phyloP scores from a whole-genome alignment of 164 flowering plant genomes.

The Litsea cubeba region DNA sequence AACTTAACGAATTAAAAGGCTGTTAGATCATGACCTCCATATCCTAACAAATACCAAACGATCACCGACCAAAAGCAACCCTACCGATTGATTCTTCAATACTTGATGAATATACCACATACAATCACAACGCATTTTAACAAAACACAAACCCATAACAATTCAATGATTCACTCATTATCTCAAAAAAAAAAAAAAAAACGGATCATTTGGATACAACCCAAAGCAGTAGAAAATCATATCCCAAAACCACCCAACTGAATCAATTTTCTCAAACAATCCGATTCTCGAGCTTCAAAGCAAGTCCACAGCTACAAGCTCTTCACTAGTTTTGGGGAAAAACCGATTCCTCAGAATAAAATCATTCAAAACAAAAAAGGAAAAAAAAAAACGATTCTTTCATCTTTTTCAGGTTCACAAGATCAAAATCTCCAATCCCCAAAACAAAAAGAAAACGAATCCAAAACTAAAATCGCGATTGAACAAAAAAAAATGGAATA shows the following conservation, averaged over 20 bases:
- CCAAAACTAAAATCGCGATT: background rate
- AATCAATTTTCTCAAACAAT: no score
- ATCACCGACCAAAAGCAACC: no score
- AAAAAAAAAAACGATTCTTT: background rate
- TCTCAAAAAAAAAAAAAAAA: background rate
- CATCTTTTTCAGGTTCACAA: background rate
- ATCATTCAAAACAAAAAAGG: background rate
- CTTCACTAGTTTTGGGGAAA: background rate
- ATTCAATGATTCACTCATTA: background rate
- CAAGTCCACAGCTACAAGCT: background rate
- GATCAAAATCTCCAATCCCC: background rate
- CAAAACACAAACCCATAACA: background rate
- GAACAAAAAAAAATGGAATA: background rate
- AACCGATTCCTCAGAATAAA: background rate
- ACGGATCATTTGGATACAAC: no score
- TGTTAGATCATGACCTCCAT: no score
- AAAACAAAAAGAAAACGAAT: background rate
- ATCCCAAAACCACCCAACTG: background rate
- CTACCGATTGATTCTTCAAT: no score
- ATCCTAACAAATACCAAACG: no score
- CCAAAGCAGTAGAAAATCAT: background rate
- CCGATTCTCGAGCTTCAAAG: no score
- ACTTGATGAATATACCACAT: background rate
- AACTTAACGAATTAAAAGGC: background rate
- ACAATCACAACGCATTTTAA: background rate